Evolutionary conservation across 2,329 filamentous ascomycete species (phyloP), one percentile per base, ranked within the genome.

Genomic region (Aspergillus pseudoviridinutans): DNA sequence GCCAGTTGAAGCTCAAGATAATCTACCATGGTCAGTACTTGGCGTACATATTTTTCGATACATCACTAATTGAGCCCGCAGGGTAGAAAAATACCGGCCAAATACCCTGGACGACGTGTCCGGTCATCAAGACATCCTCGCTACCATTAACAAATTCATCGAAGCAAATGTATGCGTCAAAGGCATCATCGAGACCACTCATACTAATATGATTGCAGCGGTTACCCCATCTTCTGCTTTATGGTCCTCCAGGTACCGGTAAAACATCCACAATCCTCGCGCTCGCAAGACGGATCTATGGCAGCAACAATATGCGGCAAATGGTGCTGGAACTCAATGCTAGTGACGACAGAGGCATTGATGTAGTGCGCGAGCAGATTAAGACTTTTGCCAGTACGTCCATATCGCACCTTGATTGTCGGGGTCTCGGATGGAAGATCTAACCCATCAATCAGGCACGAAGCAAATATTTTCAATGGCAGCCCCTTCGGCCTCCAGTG

Each of bases 241-340:
- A 99, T 72, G 94, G 94, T 0, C 94, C 94, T 4, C 94, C 94
- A 0, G 94, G 94, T 59, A 99, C 94, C 0, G 94, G 94, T 67
- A 99, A 99, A 79, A 99, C 94, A 0, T 97, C 93, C 5, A 99
- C 94, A 1, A 90, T 97, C 61, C 85, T 99, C 44, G 94, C 94
- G 0, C 87, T 99, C 46, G 92, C 94, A 35, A 86, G 94, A 54
- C 87, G 90, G 59, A 97, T 99, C 75, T 99, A 99, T 71, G 94
- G 94, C 54, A 78, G 81, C 58, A 88, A 90, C 63, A 97, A 97
- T 75, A 89, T 97, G 87, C 88, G 93, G 20, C 94, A 99, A 76
- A 97, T 99, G 92, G 94, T 99, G 20, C 84, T 99, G 35, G 94
- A 99, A 77, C 85, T 99, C 64, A 99, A 99, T 73, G 94, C 94